Percentiles rank a stretch among this genome's conserved stretches.
These are phyloP conservation scores for Mycosphaerella arachidis DNA, from an alignment of 2,329 filamentous ascomycete genomes.

Conservation along the genomic window DNA sequence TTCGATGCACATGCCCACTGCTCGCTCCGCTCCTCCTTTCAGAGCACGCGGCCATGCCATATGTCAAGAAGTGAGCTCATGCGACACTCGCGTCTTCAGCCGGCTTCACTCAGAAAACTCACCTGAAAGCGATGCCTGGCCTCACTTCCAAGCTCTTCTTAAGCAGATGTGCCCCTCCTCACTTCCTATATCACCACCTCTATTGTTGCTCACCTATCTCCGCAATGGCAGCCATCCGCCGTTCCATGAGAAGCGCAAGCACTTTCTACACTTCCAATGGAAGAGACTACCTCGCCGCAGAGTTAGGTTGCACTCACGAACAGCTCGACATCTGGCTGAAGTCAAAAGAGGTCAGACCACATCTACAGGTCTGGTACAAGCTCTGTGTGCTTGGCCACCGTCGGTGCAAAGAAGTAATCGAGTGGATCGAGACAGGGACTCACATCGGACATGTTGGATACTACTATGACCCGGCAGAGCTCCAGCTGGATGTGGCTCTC, in stretches of 20 bases:
- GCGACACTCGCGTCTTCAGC: not conserved
- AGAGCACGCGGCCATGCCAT: not conserved
- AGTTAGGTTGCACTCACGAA: slow-evolving; percentile 8
- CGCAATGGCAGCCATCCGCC: slow-evolving; percentile 5
- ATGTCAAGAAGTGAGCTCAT: not conserved
- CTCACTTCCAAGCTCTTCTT: not conserved
- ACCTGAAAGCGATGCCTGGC: not conserved
- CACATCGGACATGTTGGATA: slow-evolving; percentile 14
- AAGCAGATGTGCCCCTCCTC: not conserved
- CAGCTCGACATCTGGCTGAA: slow-evolving; percentile 22
- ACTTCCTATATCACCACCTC: not conserved
- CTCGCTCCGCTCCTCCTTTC: no score
- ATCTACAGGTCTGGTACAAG: slow-evolving; percentile 23
- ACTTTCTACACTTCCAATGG: slow-evolving; percentile 22
- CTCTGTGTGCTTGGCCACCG: slow-evolving; percentile 14
- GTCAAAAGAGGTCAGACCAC: slow-evolving; percentile 15
- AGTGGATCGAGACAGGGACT: slow-evolving; percentile 16
- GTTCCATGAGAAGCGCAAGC: slow-evolving; percentile 11
- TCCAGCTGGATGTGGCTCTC: slow-evolving; percentile 23
- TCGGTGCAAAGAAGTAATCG: slow-evolving; percentile 18
- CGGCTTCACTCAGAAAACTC: not conserved
- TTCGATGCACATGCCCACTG: not conserved
- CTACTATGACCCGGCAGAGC: slow-evolving; percentile 15
- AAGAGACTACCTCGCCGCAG: slow-evolving; percentile 20
- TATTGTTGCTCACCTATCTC: not conserved